phyloP scores from a whole-genome alignment of 2,329 filamentous ascomycete species.

The Chalara sp. region DNA sequence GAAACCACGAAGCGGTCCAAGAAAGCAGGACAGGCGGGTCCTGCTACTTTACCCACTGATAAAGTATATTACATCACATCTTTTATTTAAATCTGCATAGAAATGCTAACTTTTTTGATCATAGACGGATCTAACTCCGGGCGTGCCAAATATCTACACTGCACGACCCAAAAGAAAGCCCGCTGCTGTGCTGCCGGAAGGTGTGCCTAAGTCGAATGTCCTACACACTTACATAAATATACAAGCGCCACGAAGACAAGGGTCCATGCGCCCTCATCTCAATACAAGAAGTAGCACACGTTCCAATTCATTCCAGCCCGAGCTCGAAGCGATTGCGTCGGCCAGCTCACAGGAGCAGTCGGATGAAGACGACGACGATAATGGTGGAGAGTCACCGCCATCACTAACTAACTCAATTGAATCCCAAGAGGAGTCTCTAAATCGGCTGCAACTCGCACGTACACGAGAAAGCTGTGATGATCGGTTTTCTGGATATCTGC shows the following conservation, averaged over 20 bases:
- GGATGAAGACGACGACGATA: constrained; percentile 21
- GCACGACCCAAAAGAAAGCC: constrained; percentile 15
- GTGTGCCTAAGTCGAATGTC: constrained; percentile 13
- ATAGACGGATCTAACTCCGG: constrained; percentile 24
- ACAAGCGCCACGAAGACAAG: constrained; percentile 32
- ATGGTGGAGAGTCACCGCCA: constrained; percentile 19
- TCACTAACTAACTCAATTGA: constrained; percentile 25
- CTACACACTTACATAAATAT: constrained; percentile 27
- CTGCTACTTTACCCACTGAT: constrained; percentile 56
- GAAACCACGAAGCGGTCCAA: constrained; percentile 71
- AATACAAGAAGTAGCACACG: constrained; percentile 34
- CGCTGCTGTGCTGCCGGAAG: constrained; percentile 3
- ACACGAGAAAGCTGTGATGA: constrained; percentile 68
- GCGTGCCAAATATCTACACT: constrained; percentile 26
- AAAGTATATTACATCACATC: constrained; percentile 53
- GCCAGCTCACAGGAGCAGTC: constrained; percentile 35
- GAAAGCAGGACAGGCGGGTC: constrained; percentile 56
- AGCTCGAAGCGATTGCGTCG: constrained; percentile 30
- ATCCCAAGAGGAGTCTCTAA: constrained; percentile 27
- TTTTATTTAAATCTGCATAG: not conserved
- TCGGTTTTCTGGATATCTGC: constrained; percentile 66
- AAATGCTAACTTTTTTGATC: not conserved
- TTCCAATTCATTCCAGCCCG: constrained; percentile 33
- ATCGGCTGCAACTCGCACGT: constrained; percentile 35
- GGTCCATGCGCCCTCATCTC: constrained; percentile 33